phyloP scores from a whole-genome alignment of 1,284 basidiomycete species.

The Ganoderma lucidum region DNA sequence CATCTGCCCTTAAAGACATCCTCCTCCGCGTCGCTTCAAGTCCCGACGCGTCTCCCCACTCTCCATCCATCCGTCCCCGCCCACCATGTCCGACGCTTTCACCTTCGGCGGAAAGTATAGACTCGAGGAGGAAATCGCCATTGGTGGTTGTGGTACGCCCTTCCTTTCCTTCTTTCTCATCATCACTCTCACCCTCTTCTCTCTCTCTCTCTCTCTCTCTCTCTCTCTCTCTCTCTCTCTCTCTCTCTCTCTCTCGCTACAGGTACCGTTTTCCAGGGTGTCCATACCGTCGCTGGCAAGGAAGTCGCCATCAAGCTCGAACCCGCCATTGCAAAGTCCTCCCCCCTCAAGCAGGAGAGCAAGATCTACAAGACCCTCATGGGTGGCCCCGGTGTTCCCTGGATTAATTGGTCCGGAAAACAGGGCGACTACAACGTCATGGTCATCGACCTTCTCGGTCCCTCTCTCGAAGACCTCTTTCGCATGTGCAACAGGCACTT shows the following conservation, averaged over 20 bases:
- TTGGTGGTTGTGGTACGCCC: constrained; percentile 87
- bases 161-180: constrained; percentile 13
- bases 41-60: background rate
- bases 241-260: background rate
- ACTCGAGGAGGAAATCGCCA: constrained; percentile 94
- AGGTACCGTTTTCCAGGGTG: constrained; percentile 82
- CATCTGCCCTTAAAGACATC: background rate
- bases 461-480: constrained; percentile 94
- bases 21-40: background rate
- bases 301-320: constrained; percentile 98
- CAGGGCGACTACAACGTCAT: constrained; percentile 97
- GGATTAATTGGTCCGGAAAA: constrained; percentile 94
- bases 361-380: constrained; percentile 94
- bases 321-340: constrained; percentile 82
- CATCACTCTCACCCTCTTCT: background rate
- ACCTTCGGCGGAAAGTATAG: constrained; percentile 92
- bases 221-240: constrained; percentile 1
- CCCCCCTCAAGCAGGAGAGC: constrained; percentile 91
- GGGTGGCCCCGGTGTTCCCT: constrained; percentile 93
- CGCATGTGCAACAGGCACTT: constrained; percentile 95
- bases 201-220: constrained; percentile 19
- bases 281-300: constrained; percentile 95
- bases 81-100: constrained; percentile 60
- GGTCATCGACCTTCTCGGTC: constrained; percentile 95
- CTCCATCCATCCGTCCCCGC: background rate